Evolutionary conservation across 192 early-diverging fungal species (phyloP).

Genomic region (Coemansia reversa): DNA sequence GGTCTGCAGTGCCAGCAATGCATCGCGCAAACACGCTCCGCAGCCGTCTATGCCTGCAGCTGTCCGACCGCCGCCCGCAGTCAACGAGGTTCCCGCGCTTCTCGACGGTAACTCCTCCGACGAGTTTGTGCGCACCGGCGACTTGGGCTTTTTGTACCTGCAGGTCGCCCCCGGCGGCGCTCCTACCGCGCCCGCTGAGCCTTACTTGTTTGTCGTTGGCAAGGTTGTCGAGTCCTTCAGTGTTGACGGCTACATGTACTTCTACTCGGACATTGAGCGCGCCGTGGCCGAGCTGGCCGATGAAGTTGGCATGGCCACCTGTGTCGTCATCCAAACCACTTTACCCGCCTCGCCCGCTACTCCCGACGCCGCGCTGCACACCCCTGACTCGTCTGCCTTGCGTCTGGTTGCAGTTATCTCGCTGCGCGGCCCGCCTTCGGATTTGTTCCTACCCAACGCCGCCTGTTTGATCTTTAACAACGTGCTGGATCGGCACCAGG

Average conservation of each 20-base stretch:
- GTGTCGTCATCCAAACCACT: constrained; percentile 43
- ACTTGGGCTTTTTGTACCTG: constrained; percentile 79
- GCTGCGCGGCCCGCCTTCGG: constrained; percentile 26
- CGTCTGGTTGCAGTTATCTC: constrained; percentile 42
- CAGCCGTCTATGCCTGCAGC: constrained; percentile 4
- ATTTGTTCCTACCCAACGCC: constrained; percentile 53
- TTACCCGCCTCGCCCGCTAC: constrained; percentile 14
- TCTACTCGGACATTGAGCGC: constrained; percentile 71
- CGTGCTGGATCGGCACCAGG: constrained; percentile 69
- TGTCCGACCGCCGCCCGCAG: constrained; percentile 13
- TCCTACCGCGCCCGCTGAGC: constrained; percentile 65
- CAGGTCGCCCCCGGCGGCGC: constrained; percentile 57
- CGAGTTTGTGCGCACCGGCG: constrained; percentile 77
- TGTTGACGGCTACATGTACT: constrained; percentile 70
- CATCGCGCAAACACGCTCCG: constrained; percentile 27
- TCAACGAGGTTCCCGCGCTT: constrained; percentile 21
- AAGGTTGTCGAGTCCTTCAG: constrained; percentile 69
- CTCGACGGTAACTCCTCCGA: constrained; percentile 62
- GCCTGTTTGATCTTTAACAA: constrained; percentile 63
- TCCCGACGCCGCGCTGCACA: constrained; percentile 6
- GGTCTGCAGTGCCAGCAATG: constrained; percentile 62
- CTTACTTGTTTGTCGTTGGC: constrained; percentile 77
- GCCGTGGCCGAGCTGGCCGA: constrained; percentile 69
- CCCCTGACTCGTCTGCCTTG: constrained; percentile 11
- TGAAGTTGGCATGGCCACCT: constrained; percentile 29